These are phyloP conservation scores for Fusarium falciforme DNA, from an alignment of 2,329 filamentous ascomycete genomes.

Conservation along the genomic window DNA sequence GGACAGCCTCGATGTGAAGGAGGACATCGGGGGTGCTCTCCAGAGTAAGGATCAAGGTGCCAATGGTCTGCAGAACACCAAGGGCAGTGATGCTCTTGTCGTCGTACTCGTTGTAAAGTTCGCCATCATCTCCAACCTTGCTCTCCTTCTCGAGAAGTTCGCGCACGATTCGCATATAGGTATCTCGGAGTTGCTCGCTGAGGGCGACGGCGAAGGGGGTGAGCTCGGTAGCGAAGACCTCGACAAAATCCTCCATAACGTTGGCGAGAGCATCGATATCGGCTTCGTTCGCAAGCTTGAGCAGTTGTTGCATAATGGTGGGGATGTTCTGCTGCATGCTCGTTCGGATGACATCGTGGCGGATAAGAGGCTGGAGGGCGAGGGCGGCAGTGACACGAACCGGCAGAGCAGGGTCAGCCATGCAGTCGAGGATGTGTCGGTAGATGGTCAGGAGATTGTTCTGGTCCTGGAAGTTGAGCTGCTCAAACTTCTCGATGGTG, in stretches of 20 bases:
- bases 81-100: constrained; percentile 99
- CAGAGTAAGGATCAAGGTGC: constrained; percentile 93
- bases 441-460: constrained; percentile 98
- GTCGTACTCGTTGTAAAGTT: constrained; percentile 90
- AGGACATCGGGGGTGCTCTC: constrained; percentile 98
- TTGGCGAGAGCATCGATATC: constrained; percentile 97
- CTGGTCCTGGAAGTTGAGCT: constrained; percentile 94
- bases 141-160: constrained; percentile 91
- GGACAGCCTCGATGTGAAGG: constrained; percentile 90
- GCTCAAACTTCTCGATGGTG: constrained; percentile 97
- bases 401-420: constrained; percentile 93
- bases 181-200: constrained; percentile 95
- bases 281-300: constrained; percentile 97
- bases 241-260: constrained; percentile 99
- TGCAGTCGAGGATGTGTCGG: constrained; percentile 94
- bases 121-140: constrained; percentile 79
- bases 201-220: constrained; percentile 97
- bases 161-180: constrained; percentile 91
- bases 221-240: constrained; percentile 96
- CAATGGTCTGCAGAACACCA: constrained; percentile 96
- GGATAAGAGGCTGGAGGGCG: constrained; percentile 92
- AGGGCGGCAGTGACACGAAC: constrained; percentile 95
- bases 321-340: constrained; percentile 99
- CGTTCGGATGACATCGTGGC: constrained; percentile 91
- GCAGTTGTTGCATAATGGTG: constrained; percentile 98